Conservation (phyloP, 2,329 filamentous ascomycete genomes). For the Aspergillus aculeatinus region DNA sequence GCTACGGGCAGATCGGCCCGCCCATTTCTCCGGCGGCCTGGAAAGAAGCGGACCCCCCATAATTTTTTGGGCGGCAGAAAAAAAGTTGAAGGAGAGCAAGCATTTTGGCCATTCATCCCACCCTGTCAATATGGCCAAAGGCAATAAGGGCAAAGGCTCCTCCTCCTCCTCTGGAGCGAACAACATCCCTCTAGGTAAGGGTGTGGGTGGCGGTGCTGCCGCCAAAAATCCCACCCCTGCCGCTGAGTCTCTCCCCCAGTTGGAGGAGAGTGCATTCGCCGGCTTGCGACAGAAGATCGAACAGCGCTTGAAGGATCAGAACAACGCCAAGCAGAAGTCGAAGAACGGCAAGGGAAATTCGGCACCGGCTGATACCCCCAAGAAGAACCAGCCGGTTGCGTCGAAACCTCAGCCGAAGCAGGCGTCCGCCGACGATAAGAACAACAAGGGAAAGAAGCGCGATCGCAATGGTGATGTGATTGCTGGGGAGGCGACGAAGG, state of each 20-base stretch:
- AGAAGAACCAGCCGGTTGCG: constrained; percentile 26
- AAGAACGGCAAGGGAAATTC: constrained; percentile 29
- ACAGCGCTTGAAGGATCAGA: constrained; percentile 39
- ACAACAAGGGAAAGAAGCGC: constrained; percentile 44
- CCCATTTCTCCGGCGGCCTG: constrained; percentile 29
- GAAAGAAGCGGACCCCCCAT: constrained; percentile 8
- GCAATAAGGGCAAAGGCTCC: constrained; percentile 35
- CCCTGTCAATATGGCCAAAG: constrained; percentile 36
- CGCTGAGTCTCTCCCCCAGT: constrained; percentile 31
- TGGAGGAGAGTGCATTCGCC: constrained; percentile 42
- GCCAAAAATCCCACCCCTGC: constrained; percentile 21
- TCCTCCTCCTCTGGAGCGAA: constrained; percentile 29
- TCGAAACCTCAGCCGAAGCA: constrained; percentile 22
- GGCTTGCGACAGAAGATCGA: constrained; percentile 45
- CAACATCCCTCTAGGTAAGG: constrained; percentile 8
- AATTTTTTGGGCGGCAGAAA: constrained; percentile 33
- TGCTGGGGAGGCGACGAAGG: constrained; percentile 33
- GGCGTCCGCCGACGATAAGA: constrained; percentile 24
- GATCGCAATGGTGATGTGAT: constrained; percentile 49
- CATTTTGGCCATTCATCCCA: constrained; percentile 21
- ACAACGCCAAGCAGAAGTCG: constrained; percentile 31
- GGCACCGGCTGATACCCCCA: constrained; percentile 21
- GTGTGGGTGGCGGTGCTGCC: constrained; percentile 16
- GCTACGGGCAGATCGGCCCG: constrained; percentile 12
- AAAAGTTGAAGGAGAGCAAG: constrained; percentile 29